These are phyloP conservation scores for Cytospora piceae DNA, from an alignment of 2,329 filamentous ascomycete species.

Conservation along the genomic window DNA sequence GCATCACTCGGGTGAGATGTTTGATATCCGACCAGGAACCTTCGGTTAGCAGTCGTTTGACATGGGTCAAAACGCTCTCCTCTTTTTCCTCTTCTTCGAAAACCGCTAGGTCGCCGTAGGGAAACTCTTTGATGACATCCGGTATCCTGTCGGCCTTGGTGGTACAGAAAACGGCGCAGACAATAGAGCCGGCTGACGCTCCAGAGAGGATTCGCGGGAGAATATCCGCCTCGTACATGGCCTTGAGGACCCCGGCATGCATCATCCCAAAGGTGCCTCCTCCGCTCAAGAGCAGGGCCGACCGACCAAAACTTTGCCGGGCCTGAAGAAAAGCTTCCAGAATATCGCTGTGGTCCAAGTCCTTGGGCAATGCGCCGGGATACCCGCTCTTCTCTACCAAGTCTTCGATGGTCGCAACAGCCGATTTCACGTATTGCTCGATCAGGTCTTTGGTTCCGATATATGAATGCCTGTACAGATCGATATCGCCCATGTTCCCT, in stretches of 20 bases:
- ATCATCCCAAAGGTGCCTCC: conserved; percentile 92
- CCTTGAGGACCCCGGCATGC: conserved; percentile 85
- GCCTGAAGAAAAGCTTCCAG: conserved; percentile 73
- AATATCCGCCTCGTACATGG: conserved; percentile 73
- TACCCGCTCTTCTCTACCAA: conserved; percentile 64
- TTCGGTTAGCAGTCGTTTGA: conserved; percentile 76
- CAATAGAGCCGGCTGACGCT: conserved; percentile 85
- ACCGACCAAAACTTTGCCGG: conserved; percentile 82
- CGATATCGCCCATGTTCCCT: conserved; percentile 82
- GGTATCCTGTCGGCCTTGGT: conserved; percentile 80
- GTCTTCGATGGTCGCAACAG: conserved; percentile 72
- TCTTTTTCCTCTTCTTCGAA: conserved; percentile 67
- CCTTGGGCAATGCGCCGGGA: conserved; percentile 49
- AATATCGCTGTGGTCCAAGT: conserved; percentile 60
- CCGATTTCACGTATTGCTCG: conserved; percentile 83
- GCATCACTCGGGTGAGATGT: conserved; percentile 82
- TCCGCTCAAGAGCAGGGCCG: conserved; percentile 79
- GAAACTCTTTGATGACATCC: conserved; percentile 68
- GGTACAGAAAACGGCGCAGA: conserved; percentile 78
- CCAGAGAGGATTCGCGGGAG: conserved; percentile 87
- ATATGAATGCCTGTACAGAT: conserved; percentile 82
- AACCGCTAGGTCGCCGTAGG: conserved; percentile 78
- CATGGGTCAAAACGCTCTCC: conserved; percentile 69
- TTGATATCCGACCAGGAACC: conserved; percentile 85
- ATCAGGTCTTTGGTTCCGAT: conserved; percentile 86